These are phyloP conservation scores for Chenopodium suecicum DNA, from an alignment of 148 eudicot genomes.

Conservation along the genomic window DNA sequence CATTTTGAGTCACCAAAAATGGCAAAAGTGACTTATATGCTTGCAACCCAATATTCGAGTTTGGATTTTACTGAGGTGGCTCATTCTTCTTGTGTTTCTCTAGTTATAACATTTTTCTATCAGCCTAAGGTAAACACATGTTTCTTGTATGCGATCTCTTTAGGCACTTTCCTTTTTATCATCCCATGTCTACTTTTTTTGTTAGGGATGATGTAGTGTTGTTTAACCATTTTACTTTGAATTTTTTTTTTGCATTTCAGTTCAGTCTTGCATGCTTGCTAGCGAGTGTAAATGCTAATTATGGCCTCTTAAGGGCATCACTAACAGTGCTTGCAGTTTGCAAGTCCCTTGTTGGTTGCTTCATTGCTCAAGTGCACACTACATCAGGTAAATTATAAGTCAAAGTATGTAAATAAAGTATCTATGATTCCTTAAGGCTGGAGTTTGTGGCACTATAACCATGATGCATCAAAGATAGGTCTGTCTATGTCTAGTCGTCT, in stretches of 20 bases:
- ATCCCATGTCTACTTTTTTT: too few species aligned
- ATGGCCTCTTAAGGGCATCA: too few species aligned
- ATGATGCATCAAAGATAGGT: neutral
- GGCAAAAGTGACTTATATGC: neutral
- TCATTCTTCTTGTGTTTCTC: neutral
- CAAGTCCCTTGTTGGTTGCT: neutral
- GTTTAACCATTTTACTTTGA: too few species aligned
- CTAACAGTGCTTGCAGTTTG: neutral
- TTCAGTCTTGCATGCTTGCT: neutral
- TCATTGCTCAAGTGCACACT: neutral
- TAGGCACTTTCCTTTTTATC: neutral
- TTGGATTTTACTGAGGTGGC: neutral
- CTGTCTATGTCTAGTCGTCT: too few species aligned
- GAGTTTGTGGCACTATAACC: neutral
- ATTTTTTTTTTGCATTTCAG: neutral
- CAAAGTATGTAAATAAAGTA: neutral
- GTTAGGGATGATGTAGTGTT: neutral
- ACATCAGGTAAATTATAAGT: neutral
- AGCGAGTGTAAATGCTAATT: too few species aligned
- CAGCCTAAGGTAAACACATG: neutral
- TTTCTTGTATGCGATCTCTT: neutral
- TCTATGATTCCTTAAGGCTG: neutral
- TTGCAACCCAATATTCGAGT: neutral
- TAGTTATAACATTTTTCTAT: neutral
- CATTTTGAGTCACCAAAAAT: too few species aligned